Conservation (phyloP, 805 yeast species). For the Candida nemodendra region DNA sequence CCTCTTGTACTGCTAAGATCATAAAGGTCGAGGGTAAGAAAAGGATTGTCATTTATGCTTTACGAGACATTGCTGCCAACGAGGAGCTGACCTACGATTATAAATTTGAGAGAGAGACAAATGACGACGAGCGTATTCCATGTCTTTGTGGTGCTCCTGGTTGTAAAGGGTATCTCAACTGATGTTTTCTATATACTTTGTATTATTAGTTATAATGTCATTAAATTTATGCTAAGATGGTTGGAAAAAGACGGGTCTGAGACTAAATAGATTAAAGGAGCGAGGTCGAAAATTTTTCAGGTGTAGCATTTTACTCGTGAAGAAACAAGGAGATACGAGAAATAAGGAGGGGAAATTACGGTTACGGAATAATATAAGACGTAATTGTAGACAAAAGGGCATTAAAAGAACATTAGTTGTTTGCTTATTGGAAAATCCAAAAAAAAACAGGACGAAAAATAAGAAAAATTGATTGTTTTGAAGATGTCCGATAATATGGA, state of each 20-base stretch:
- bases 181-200: neutral
- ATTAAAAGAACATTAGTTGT: neutral
- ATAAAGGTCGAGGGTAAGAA: slow-evolving; percentile 92
- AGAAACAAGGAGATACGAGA: neutral
- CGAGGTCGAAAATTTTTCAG: slow-evolving; percentile 4
- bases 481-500: slow-evolving; percentile 59
- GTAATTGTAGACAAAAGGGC: too few species aligned
- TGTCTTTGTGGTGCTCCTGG: slow-evolving; percentile 95
- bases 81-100: slow-evolving; percentile 96
- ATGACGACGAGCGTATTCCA: slow-evolving; percentile 81
- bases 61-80: slow-evolving; percentile 81
- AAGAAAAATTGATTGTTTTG: neutral
- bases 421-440: neutral
- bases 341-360: too few species aligned
- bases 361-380: too few species aligned
- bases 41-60: slow-evolving; percentile 91
- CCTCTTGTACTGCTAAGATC: slow-evolving; percentile 95
- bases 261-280: too few species aligned
- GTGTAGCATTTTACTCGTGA: neutral
- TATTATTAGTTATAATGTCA: neutral
- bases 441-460: too few species aligned
- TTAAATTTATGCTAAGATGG: too few species aligned
- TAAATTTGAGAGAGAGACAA: slow-evolving; percentile 88
- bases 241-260: too few species aligned
- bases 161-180: slow-evolving; percentile 90